Conservation (phyloP, 306 rosid genomes). For the Luffa acutangula region DNA sequence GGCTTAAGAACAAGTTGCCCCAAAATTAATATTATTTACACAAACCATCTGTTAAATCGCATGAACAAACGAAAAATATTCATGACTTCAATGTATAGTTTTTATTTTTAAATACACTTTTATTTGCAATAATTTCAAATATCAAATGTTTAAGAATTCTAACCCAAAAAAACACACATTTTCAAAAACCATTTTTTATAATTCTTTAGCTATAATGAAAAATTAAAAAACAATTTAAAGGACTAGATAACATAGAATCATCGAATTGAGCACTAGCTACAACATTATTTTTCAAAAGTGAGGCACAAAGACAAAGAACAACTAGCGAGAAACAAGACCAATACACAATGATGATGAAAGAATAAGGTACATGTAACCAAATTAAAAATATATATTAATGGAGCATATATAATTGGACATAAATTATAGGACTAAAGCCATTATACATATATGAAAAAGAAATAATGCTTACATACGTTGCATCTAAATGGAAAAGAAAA, state of each 20-base stretch:
- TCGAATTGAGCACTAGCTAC: too few relatives aligned
- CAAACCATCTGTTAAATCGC: background rate
- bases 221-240: too few relatives aligned
- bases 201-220: too few relatives aligned
- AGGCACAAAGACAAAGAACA: background rate
- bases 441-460: background rate
- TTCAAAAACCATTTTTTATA: too few relatives aligned
- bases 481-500: background rate
- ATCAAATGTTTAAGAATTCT: too few relatives aligned
- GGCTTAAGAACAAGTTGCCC: background rate
- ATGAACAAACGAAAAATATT: background rate
- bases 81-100: background rate
- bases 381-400: background rate
- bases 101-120: background rate
- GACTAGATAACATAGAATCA: too few relatives aligned
- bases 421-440: background rate
- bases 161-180: too few relatives aligned
- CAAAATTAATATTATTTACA: background rate
- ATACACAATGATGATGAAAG: background rate
- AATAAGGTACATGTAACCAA: background rate
- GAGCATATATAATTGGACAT: background rate
- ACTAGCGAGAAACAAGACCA: background rate
- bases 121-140: too few relatives aligned
- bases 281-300: background rate
- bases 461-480: background rate